Base-by-base conservation (phyloP, 768 basidiomycete species). In the Tulasnella sp. region DNA sequence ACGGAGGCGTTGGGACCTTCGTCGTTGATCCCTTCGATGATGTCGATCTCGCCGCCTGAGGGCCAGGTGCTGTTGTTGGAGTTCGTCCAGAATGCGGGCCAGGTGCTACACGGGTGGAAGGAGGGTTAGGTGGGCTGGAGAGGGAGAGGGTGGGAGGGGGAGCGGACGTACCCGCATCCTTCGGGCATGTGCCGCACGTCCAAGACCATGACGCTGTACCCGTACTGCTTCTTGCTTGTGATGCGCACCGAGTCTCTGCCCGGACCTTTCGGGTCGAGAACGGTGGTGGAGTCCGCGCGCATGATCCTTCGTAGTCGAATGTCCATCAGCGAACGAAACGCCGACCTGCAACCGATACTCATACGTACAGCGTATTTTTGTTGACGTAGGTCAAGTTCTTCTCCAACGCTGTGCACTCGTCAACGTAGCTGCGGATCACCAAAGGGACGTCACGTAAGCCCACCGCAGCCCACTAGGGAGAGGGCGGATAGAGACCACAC, bases 201-300 rank as follows among this genome's bases (percentile, higher is more conserved):
- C 75, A 86, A 82, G 36, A 88, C 81, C 41, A 83, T 83, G 67
- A 88, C 87, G 40, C 84, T 83, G 32, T 82, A 86, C 5, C 80
- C 82, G 74, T 84, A 89, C 42, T 81, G 78, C 70, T 85, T 85
- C 74, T 85, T 85, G 19, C 86, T 86, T 68, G 78, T 79, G 66
- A 90, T 77, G 41, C 88, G 81, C 72, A 89, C 84, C 36, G 86
- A 87, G 76, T 87, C 83, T 39, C 89, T 80, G 6, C 88, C 88
- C 34, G 85, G 80, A 0, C 86, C 87, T 68, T 78, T 80, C 1
- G 85, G 41, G 72, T 76, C 79, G 19, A 90, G 80, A 7, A 75
- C 77, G 1, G 83, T 87, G 36, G 80, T 85, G 74, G 77, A 78
- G 77, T 89, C 88, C 7, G 85, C 83, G 35, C 88, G 85, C 67